Percentiles rank a stretch among this genome's conserved stretches.
phyloP scores from a whole-genome alignment of 495 filamentous ascomycete species.

The Amorphotheca resinae region DNA sequence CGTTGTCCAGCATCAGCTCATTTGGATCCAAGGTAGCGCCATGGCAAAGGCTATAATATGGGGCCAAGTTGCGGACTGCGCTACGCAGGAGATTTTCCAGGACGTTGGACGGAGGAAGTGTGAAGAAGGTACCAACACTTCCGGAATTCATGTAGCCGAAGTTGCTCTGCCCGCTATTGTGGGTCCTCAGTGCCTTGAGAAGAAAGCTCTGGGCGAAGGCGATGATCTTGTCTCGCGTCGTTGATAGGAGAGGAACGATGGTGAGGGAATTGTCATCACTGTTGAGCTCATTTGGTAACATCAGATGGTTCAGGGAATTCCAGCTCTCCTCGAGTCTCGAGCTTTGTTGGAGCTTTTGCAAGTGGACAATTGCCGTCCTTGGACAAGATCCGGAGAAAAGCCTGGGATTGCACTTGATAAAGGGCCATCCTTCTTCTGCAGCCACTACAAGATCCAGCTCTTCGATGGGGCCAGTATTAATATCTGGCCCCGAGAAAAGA shows the following conservation, averaged over 20 bases:
- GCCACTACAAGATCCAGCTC: conserved; percentile 40
- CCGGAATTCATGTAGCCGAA: conserved; percentile 24
- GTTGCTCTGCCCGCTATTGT: conserved; percentile 28
- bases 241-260: conserved; percentile 31
- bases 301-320: conserved; percentile 27
- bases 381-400: conserved; percentile 39
- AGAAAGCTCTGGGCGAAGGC: conserved; percentile 52
- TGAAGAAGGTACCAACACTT: conserved; percentile 37
- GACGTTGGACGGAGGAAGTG: conserved; percentile 44
- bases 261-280: conserved; percentile 23
- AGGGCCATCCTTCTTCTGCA: conserved; percentile 42
- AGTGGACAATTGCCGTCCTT: conserved; percentile 42
- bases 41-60: conserved; percentile 43
- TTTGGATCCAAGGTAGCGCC: conserved; percentile 43
- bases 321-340: conserved; percentile 40
- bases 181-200: conserved; percentile 49
- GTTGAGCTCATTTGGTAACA: conserved; percentile 20
- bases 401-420: conserved; percentile 43
- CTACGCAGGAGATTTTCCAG: conserved; percentile 48
- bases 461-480: conserved; percentile 24
- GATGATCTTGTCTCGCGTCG: conserved; percentile 48
- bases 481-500: conserved; percentile 7
- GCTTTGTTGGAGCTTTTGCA: conserved; percentile 44
- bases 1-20: conserved; percentile 44
- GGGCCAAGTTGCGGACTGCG: conserved; percentile 43